These are phyloP conservation scores for Hyphochytrium catenoides DNA, from an alignment of 352 stramenopile species.

Conservation along the genomic window DNA sequence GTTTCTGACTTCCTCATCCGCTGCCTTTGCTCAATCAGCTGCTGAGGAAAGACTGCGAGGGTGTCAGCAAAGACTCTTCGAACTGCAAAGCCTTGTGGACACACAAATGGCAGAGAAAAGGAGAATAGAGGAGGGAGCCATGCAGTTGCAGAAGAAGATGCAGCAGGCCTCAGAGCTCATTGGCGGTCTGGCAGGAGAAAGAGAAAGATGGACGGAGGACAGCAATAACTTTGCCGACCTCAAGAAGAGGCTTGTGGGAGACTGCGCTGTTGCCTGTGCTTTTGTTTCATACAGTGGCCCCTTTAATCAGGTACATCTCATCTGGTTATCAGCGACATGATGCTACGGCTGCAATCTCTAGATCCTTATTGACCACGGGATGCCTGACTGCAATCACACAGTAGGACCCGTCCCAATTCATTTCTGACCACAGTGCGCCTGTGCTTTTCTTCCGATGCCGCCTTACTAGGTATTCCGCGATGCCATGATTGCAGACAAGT, in stretches of 20 bases:
- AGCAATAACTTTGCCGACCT: slow-evolving; percentile 91
- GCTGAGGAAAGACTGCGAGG: slow-evolving; percentile 73
- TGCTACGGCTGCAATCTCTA: too few relatives aligned
- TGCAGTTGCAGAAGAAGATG: slow-evolving; percentile 86
- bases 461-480: slow-evolving; percentile 83
- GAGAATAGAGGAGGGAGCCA: slow-evolving; percentile 85
- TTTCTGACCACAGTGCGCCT: too few relatives aligned
- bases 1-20: too few relatives aligned
- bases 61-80: slow-evolving; percentile 78
- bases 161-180: slow-evolving; percentile 89
- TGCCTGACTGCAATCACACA: too few relatives aligned
- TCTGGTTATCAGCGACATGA: too few relatives aligned
- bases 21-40: too few relatives aligned
- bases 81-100: slow-evolving; percentile 89
- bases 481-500: slow-evolving; percentile 90
- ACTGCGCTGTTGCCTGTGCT: slow-evolving; percentile 87
- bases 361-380: too few relatives aligned
- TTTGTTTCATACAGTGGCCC: slow-evolving; percentile 95
- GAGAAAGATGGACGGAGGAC: slow-evolving; percentile 90
- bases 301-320: too few relatives aligned
- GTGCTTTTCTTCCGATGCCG: too few relatives aligned
- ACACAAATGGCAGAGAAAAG: slow-evolving; percentile 91
- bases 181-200: slow-evolving; percentile 82
- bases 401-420: too few relatives aligned
- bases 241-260: slow-evolving; percentile 82